Conservation (phyloP, 768 basidiomycete genomes). For the Kwoniella dendrophila region DNA sequence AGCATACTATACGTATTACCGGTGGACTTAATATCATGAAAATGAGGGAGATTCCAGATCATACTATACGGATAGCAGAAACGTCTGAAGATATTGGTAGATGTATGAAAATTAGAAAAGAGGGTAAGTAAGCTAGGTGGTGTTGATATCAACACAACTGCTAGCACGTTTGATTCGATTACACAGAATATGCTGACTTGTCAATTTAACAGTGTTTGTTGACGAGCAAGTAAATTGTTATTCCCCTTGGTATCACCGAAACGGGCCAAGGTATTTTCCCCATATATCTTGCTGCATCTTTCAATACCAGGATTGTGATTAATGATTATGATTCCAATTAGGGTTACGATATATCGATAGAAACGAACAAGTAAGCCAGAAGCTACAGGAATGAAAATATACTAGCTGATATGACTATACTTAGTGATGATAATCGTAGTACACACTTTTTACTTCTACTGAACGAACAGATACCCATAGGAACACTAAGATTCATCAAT, state of each 20-base stretch:
- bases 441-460: slow-evolving; percentile 27
- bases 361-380: slow-evolving; percentile 29
- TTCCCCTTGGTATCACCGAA: background rate
- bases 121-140: slow-evolving; percentile 11
- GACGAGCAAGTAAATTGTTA: slow-evolving; percentile 19
- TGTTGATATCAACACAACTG: background rate
- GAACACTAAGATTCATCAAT: slow-evolving; percentile 22
- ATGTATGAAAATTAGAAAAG: slow-evolving; percentile 20
- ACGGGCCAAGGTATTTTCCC: no score
- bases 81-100: slow-evolving; percentile 7
- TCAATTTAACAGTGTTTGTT: slow-evolving; percentile 21
- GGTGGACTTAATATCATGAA: no score
- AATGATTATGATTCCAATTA: background rate
- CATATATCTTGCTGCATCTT: no score
- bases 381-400: no score
- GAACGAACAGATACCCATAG: slow-evolving; percentile 5
- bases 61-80: background rate
- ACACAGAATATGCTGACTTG: no score
- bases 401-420: background rate
- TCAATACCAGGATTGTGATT: no score
- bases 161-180: no score
- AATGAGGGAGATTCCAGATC: background rate
- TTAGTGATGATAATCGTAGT: slow-evolving; percentile 29
- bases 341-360: slow-evolving; percentile 26
- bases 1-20: background rate